These are phyloP conservation scores for Otatea glauca DNA, from an alignment of 176 grass and related monocot genomes.

Conservation along the genomic window DNA sequence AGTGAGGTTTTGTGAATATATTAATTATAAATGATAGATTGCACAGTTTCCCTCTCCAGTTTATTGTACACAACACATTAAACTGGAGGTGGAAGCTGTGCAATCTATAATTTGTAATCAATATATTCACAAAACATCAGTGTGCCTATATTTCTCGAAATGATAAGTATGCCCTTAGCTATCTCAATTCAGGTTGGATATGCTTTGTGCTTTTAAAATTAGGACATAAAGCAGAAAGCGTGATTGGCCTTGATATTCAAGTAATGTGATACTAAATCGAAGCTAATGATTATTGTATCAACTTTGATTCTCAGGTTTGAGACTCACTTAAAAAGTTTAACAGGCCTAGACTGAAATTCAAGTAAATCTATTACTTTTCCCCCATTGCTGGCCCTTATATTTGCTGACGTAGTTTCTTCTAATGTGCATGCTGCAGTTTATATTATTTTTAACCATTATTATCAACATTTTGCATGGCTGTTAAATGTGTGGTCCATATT, in stretches of 20 bases:
- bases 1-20: background rate
- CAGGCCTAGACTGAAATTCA: background rate
- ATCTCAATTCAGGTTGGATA: background rate
- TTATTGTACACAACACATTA: background rate
- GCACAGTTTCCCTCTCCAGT: background rate
- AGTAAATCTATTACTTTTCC: background rate
- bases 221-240: background rate
- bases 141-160: background rate
- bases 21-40: constrained; percentile 29
- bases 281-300: constrained; percentile 5
- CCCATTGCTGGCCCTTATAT: constrained; percentile 22
- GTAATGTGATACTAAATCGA: constrained; percentile 7
- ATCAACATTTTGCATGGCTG: constrained; percentile 20
- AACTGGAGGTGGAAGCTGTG: too few species aligned
- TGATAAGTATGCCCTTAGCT: constrained; percentile 19
- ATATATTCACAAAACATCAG: too few species aligned
- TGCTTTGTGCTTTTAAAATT: constrained; percentile 29
- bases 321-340: constrained; percentile 31
- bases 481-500: constrained; percentile 25
- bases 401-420: constrained; percentile 18
- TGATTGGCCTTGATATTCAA: constrained; percentile 7
- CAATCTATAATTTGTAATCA: too few species aligned
- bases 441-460: constrained; percentile 33
- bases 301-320: background rate
- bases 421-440: constrained; percentile 36